Percentiles rank a stretch among this genome's conserved stretches.
Evolutionary conservation across 176 grass and related monocot species (phyloP).

Genomic region (Triticum urartu): DNA sequence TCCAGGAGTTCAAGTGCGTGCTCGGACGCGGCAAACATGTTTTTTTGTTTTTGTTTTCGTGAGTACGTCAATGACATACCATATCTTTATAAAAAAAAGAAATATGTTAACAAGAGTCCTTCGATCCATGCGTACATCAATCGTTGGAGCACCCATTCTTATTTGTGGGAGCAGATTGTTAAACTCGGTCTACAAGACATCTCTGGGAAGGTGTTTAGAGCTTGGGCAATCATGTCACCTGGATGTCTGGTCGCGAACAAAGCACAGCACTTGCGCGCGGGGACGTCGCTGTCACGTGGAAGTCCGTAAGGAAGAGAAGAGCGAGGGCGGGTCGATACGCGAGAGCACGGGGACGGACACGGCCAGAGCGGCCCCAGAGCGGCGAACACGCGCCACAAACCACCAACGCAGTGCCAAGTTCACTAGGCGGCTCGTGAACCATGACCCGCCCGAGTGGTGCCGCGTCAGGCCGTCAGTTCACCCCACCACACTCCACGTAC

Average conservation of each 20-base stretch:
- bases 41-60: too few relatives aligned
- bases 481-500: slow-evolving; percentile 7
- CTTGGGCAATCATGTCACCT: not conserved
- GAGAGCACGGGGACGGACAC: not conserved
- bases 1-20: too few relatives aligned
- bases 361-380: slow-evolving; percentile 27
- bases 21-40: too few relatives aligned
- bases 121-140: too few relatives aligned
- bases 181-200: not conserved
- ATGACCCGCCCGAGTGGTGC: not conserved
- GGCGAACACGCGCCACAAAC: slow-evolving; percentile 14
- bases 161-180: too few relatives aligned
- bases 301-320: not conserved
- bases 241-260: not conserved
- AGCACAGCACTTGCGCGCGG: not conserved
- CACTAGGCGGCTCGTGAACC: slow-evolving; percentile 42
- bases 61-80: too few relatives aligned
- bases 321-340: not conserved
- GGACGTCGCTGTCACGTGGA: not conserved
- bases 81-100: too few relatives aligned
- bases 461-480: not conserved
- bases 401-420: slow-evolving; percentile 6
- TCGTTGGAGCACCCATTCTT: too few relatives aligned
- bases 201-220: too few relatives aligned
- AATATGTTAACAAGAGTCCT: too few relatives aligned